phyloP scores from a whole-genome alignment of 768 basidiomycete genomes.

The Lactarius hatsudake region DNA sequence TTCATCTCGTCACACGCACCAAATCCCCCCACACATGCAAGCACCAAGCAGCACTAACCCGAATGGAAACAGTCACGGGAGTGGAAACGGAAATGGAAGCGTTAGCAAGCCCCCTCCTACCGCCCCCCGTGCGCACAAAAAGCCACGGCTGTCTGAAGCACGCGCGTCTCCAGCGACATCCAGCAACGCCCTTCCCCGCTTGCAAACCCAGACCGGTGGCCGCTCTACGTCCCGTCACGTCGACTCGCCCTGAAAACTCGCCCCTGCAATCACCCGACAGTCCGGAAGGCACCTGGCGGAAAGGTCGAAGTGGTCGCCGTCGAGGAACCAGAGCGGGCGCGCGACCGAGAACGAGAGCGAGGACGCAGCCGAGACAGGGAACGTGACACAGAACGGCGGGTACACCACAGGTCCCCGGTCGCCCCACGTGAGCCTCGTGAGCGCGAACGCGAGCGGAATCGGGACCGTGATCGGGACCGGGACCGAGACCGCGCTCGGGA shows the following conservation, averaged over 20 bases:
- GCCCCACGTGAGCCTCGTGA: conserved; percentile 25
- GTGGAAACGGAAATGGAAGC: conserved; percentile 29
- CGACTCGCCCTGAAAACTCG: conserved; percentile 27
- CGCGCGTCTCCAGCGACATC: conserved; percentile 22
- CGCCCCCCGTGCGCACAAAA: conserved; percentile 78
- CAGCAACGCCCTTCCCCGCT: conserved; percentile 23
- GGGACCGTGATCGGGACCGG: conserved; percentile 33
- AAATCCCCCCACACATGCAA: conserved; percentile 33
- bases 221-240: conserved; percentile 24
- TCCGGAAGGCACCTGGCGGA: conserved; percentile 23
- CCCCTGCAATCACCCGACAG: conserved; percentile 27
- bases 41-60: conserved; percentile 29
- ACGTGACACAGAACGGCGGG: conserved; percentile 28
- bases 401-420: conserved; percentile 15
- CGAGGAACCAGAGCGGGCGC: conserved; percentile 41
- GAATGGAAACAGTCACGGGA: conserved; percentile 32
- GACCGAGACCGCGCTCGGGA: conserved; percentile 28
- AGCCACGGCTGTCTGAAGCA: conserved; percentile 65
- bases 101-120: conserved; percentile 61
- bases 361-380: conserved; percentile 29
- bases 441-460: conserved; percentile 24
- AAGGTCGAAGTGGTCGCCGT: conserved; percentile 54
- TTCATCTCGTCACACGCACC: conserved; percentile 45
- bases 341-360: conserved; percentile 35
- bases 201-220: conserved; percentile 22